Evolutionary conservation across 371 early-diverging fungal species (phyloP).

Genomic region (Entomophthora muscae): DNA sequence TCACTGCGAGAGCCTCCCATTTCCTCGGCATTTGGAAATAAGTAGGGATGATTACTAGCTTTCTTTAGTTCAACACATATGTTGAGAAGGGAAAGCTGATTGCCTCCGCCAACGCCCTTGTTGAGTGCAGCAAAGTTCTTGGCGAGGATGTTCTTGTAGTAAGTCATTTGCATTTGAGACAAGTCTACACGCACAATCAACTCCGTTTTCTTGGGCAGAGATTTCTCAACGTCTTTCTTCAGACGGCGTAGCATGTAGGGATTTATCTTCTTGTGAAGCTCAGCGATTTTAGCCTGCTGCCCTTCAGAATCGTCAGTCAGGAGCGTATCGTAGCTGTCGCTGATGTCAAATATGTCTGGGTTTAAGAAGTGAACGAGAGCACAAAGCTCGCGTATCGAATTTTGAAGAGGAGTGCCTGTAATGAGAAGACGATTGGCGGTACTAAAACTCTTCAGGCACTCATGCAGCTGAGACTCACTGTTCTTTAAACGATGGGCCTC

Average conservation of each 20-base stretch:
- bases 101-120: constrained; percentile 55
- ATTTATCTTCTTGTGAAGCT: constrained; percentile 67
- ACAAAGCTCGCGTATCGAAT: constrained; percentile 67
- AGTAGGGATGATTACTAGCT: constrained; percentile 96
- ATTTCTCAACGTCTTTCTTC: constrained; percentile 96
- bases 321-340: constrained; percentile 30
- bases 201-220: constrained; percentile 86
- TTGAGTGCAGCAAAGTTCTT: constrained; percentile 83
- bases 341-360: constrained; percentile 63
- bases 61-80: constrained; percentile 96
- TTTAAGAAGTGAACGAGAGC: constrained; percentile 66
- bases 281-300: constrained; percentile 66
- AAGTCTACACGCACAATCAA: constrained; percentile 87
- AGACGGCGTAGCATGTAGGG: constrained; percentile 84
- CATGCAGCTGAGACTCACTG: constrained; percentile 70
- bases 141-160: constrained; percentile 83
- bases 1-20: constrained; percentile 40
- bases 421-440: constrained; percentile 64
- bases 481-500: constrained; percentile 89
- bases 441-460: constrained; percentile 52
- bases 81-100: constrained; percentile 78
- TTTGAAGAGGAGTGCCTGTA: constrained; percentile 83
- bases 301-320: constrained; percentile 27
- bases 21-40: constrained; percentile 82
- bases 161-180: constrained; percentile 70